phyloP scores from a whole-genome alignment of 2,329 filamentous ascomycete genomes.

The Epichloe sibirici region DNA sequence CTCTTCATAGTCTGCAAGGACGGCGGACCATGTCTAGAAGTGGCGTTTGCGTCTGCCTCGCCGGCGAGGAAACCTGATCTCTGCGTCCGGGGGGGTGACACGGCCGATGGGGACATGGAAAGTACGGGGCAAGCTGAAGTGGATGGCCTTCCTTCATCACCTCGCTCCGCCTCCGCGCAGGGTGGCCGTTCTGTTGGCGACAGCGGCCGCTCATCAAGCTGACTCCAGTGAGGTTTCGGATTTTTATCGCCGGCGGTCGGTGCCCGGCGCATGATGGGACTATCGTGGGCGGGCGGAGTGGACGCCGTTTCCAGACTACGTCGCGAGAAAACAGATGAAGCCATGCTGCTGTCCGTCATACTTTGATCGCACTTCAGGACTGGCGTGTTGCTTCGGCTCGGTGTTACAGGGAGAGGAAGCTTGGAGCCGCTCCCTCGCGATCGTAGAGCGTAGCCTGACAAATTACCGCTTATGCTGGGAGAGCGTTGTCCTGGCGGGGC shows the following conservation, averaged over 20 bases:
- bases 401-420: slow-evolving; percentile 26
- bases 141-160: slow-evolving; percentile 7
- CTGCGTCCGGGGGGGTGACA: slow-evolving; percentile 20
- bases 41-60: slow-evolving; percentile 8
- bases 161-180: background rate
- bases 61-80: slow-evolving; percentile 7
- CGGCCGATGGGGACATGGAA: slow-evolving; percentile 16
- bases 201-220: slow-evolving; percentile 9
- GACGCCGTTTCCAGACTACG: slow-evolving; percentile 22
- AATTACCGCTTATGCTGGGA: slow-evolving; percentile 14
- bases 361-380: slow-evolving; percentile 23
- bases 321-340: slow-evolving; percentile 28
- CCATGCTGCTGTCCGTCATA: slow-evolving; percentile 31
- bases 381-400: slow-evolving; percentile 24
- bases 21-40: slow-evolving; percentile 15
- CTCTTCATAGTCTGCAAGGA: slow-evolving; percentile 24
- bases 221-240: slow-evolving; percentile 13
- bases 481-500: slow-evolving; percentile 9
- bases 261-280: slow-evolving; percentile 15
- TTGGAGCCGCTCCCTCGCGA: slow-evolving; percentile 26
- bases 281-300: slow-evolving; percentile 18
- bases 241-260: slow-evolving; percentile 7
- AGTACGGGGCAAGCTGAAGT: slow-evolving; percentile 13
- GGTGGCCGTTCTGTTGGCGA: background rate
- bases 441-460: slow-evolving; percentile 18